Conservation (phyloP, 495 filamentous ascomycete genomes). For the Neurospora discreta region DNA sequence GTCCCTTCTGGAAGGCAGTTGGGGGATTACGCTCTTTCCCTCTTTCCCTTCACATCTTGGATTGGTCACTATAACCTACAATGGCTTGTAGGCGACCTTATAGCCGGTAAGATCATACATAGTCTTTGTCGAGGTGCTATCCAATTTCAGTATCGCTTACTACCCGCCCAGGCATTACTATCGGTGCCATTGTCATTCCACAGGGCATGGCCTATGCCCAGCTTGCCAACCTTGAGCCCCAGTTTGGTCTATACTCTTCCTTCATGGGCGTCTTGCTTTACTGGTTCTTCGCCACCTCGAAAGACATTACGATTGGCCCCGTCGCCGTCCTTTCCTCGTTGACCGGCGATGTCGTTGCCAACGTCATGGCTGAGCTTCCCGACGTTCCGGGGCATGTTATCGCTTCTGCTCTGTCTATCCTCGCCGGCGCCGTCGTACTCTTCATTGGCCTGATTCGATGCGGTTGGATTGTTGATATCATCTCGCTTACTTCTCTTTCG, state of each 20-base stretch:
- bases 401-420: slow-evolving; percentile 68
- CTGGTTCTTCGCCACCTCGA: slow-evolving; percentile 98
- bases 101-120: slow-evolving; percentile 58
- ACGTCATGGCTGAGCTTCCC: slow-evolving; percentile 45
- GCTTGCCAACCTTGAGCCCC: slow-evolving; percentile 61
- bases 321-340: slow-evolving; percentile 94
- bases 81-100: slow-evolving; percentile 81
- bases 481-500: slow-evolving; percentile 80
- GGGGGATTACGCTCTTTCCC: slow-evolving; percentile 45
- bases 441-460: slow-evolving; percentile 68
- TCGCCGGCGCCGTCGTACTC: slow-evolving; percentile 71
- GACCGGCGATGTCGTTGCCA: slow-evolving; percentile 64
- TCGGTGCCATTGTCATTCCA: slow-evolving; percentile 90
- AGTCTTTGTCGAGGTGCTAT: background rate
- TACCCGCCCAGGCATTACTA: slow-evolving; percentile 60
- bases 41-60: slow-evolving; percentile 88
- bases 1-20: slow-evolving; percentile 46
- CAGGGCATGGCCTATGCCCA: slow-evolving; percentile 96
- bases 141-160: slow-evolving; percentile 6
- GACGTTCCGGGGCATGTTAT: slow-evolving; percentile 50
- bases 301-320: slow-evolving; percentile 98
- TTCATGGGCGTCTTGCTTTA: slow-evolving; percentile 97
- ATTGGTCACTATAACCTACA: slow-evolving; percentile 76
- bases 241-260: slow-evolving; percentile 91
- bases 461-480: slow-evolving; percentile 94